Evolutionary conservation across 768 basidiomycete genomes (phyloP), one percentile per base, ranked within the genome.

Genomic region (Pisolithus microcarpus): DNA sequence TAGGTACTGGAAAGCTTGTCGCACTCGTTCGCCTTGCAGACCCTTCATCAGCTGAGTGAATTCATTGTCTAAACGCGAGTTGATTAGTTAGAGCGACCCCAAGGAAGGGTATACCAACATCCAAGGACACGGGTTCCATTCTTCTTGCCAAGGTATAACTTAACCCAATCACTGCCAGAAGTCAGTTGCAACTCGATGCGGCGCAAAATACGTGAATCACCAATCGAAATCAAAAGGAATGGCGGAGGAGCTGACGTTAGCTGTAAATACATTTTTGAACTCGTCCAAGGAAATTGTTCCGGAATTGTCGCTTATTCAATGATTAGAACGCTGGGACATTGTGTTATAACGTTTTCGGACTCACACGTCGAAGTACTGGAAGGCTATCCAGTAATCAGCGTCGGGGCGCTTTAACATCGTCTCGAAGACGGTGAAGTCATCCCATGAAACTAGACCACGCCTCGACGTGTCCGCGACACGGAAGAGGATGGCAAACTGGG

Each of bases 11-110:
- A 98, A 99, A 23, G 93, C 87, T 71, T 99, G 96, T 54, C 96
- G 87, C 49, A 99, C 75, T 30, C 96, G 85, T 70, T 99, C 96
- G 62, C 94, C 96, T 72, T 97, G 96, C 50, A 97, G 79, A 39
- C 93, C 95, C 70, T 97, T 98, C 91, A 99, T 96, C 53, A 98
- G 73, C 71, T 97, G 94, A 28, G 93, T 96, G 71, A 98, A 98
- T 69, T 98, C 94, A 65, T 88, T 88, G 72, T 94, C 88, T 92
- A 58, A 8, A 43, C 46, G 55, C 37, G 5, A 16, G 21, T 38
- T 34, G 40, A 38, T 61, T 47, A 64, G 52, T 16, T 13, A 11
- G 38, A 23, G 18, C 40, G 43, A 51, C 19, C 24, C 40, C 7
- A 2, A 30, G 54, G 43, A 24, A 23, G 19, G 39, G 19, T 42